Conservation (phyloP, 202 grass and related monocot genomes). For the Miscanthus sacchariflorus region DNA sequence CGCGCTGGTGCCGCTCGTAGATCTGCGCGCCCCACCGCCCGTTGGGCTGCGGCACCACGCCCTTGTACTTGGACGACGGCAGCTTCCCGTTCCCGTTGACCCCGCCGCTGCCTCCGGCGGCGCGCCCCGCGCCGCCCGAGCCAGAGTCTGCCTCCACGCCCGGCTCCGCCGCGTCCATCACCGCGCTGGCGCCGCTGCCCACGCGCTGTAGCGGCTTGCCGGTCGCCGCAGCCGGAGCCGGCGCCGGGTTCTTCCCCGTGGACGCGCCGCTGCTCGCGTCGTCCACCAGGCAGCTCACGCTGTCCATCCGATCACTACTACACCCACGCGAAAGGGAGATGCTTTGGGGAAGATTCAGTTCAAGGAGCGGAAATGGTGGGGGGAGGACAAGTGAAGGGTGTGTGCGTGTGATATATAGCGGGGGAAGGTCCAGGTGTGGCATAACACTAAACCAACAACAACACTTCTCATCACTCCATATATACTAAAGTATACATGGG, state of each 20-base stretch:
- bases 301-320: conserved; percentile 53
- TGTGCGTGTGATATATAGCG: conserved; percentile 34
- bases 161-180: conserved; percentile 61
- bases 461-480: not conserved
- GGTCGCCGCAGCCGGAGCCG: not conserved
- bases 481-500: conserved; percentile 14
- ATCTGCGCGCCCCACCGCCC: conserved; percentile 98
- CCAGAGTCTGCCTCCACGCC: conserved; percentile 54
- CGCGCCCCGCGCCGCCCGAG: conserved; percentile 27
- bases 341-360: conserved; percentile 31
- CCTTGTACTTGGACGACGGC: conserved; percentile 91
- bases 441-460: conserved; percentile 3
- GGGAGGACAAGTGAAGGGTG: conserved; percentile 31
- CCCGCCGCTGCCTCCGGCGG: not conserved
- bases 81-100: conserved; percentile 41
- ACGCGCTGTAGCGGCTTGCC: conserved; percentile 51
- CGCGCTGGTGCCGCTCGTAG: conserved; percentile 96
- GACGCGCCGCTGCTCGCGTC: conserved; percentile 63
- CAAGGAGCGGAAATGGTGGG: conserved; percentile 19
- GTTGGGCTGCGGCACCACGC: conserved; percentile 96
- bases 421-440: conserved; percentile 42
- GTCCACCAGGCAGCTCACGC: conserved; percentile 63
- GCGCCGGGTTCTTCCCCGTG: conserved; percentile 52
- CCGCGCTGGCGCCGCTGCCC: conserved; percentile 59
- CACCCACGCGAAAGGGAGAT: not conserved